Percentiles rank a stretch among this genome's conserved stretches.
Conservation (phyloP, 495 filamentous ascomycete genomes). For the Xylaria intraflava region DNA sequence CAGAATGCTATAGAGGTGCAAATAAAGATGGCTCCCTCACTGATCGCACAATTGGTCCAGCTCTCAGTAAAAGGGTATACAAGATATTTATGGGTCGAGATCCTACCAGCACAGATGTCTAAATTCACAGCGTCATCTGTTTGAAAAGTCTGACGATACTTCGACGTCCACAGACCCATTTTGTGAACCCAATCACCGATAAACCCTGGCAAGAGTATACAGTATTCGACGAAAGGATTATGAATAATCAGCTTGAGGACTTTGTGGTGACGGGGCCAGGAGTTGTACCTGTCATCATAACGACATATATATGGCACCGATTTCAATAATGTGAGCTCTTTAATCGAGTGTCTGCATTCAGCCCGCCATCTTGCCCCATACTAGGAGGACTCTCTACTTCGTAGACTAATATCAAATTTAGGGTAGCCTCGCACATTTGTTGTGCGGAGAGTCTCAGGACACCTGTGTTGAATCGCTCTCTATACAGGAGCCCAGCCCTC, state of each 20-base stretch:
- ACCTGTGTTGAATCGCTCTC: no score
- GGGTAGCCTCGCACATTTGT: no score
- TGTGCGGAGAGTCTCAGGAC: no score
- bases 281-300: constrained; percentile 13
- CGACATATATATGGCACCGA: constrained; percentile 31
- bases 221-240: constrained; percentile 44
- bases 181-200: constrained; percentile 31
- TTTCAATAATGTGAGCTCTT: constrained; percentile 37
- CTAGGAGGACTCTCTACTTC: no score
- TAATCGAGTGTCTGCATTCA: no score
- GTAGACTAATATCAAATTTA: no score
- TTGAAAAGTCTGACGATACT: no score
- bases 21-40: constrained; percentile 62
- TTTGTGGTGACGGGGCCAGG: constrained; percentile 11
- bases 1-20: constrained; percentile 58
- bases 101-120: constrained; percentile 62
- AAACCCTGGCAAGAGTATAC: constrained; percentile 49
- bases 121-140: not conserved
- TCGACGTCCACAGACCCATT: constrained; percentile 41
- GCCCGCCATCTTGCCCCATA: no score
- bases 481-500: no score
- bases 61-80: constrained; percentile 64
- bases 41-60: constrained; percentile 58
- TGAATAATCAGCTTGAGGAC: constrained; percentile 29
- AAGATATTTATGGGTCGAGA: constrained; percentile 69